Evolutionary conservation across 495 filamentous ascomycete species (phyloP), one percentile per base, ranked within the genome.

Genomic region (Neurospora sp.): DNA sequence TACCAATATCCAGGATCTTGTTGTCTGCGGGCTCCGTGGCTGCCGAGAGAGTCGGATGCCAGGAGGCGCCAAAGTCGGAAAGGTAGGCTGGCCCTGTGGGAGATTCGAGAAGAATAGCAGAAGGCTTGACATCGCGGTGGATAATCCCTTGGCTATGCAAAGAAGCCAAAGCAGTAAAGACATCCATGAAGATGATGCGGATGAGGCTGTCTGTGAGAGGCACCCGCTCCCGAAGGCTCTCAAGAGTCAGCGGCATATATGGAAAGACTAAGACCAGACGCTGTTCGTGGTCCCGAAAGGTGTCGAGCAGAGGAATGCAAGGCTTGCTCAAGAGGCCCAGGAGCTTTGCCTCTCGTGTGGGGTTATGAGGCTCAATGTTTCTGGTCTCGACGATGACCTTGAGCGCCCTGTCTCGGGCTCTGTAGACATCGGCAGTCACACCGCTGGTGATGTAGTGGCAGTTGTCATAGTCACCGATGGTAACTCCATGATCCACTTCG

Each of bases 1-100:
- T 98, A 7, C 96, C 96, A 11, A 99, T 91, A 80, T 99, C 96
- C 16, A 94, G 91, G 74, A 97, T 91, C 82, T 97, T 98, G 70
- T 86, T 75, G 70, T 87, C 80, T 10, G 84, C 75, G 10, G 90
- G 88, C 79, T 98, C 94, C 18, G 88, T 86, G 2, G 82, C 78
- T 3, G 84, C 72, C 39, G 90, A 91, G 11, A 84, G 70, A 3
- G 83, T 79, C 10, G 91, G 88, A 74, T 90, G 88, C 92, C 92
- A 98, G 9, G 95, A 89, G 44, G 95, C 95, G 27, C 96, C 96
- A 83, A 99, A 98, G 82, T 99, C 96, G 18, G 92, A 89, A 23
- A 99, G 84, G 70, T 90, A 91, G 5, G 92, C 92, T 2, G 92
- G 90, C 2, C 93, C 91, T n/a, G 85, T 80, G 0, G 86, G 83